phyloP scores from a whole-genome alignment of 2,329 filamentous ascomycete genomes.

The Thyridium curvatum region DNA sequence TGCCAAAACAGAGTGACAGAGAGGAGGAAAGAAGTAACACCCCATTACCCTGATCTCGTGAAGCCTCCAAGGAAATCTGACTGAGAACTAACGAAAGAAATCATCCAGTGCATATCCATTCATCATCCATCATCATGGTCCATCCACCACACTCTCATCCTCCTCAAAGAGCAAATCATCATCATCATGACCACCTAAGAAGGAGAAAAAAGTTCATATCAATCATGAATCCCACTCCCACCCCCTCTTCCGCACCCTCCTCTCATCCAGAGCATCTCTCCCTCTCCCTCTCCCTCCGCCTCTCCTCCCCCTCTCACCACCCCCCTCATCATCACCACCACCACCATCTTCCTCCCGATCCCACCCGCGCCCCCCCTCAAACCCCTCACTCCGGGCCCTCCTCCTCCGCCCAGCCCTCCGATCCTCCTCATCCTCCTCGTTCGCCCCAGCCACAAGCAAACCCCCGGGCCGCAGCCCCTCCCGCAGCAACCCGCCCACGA shows the following conservation, averaged over 20 bases:
- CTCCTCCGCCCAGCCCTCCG: neutral
- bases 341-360: constrained; percentile 4
- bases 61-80: too few relatives aligned
- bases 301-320: constrained; percentile 11
- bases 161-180: too few relatives aligned
- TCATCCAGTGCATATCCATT: too few relatives aligned
- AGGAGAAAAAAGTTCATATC: constrained; percentile 1
- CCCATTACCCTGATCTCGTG: too few relatives aligned
- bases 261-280: constrained; percentile 1
- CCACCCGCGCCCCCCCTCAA: constrained; percentile 1
- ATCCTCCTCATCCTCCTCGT: neutral
- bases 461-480: constrained; percentile 10
- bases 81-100: too few relatives aligned
- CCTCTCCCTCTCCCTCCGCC: constrained; percentile 5
- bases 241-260: constrained; percentile 3
- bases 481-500: constrained; percentile 19
- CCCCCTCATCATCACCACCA: constrained; percentile 10
- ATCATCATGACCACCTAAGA: too few relatives aligned
- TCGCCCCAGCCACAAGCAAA: constrained; percentile 10
- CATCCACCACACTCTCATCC: too few relatives aligned
- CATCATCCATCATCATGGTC: too few relatives aligned
- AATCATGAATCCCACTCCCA: constrained; percentile 2
- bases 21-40: too few relatives aligned
- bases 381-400: constrained; percentile 1
- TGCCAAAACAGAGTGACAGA: too few relatives aligned